phyloP scores from a whole-genome alignment of 352 stramenopile genomes.

The Globisporangium barbulae region DNA sequence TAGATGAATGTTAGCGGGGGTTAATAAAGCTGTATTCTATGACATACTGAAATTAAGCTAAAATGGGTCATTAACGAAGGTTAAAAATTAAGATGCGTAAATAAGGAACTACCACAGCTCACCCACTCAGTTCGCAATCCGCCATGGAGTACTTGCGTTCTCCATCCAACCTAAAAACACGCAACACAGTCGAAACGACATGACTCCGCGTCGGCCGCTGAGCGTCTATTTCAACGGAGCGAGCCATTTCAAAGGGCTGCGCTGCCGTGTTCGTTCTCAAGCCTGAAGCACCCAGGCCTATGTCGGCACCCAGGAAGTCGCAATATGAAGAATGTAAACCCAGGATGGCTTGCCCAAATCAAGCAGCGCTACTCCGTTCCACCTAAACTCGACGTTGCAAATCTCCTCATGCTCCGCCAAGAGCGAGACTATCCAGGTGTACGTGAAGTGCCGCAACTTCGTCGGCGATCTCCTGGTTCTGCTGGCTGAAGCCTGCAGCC shows the following conservation, averaged over 20 bases:
- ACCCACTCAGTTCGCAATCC: constrained; percentile 5
- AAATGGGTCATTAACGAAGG: background rate
- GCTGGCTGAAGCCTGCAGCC: background rate
- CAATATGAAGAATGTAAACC: background rate
- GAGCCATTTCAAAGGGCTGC: background rate
- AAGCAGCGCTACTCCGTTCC: background rate
- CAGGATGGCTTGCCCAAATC: background rate
- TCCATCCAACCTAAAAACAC: background rate
- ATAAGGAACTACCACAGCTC: background rate
- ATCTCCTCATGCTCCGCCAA: background rate
- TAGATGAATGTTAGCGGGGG: background rate
- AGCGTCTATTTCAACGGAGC: background rate
- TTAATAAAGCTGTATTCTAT: background rate
- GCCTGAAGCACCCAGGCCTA: background rate
- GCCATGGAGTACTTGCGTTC: background rate
- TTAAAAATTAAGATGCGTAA: background rate
- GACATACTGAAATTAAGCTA: background rate
- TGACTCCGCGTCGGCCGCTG: background rate
- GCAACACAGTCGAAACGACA: background rate
- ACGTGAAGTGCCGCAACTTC: background rate
- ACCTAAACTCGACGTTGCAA: background rate
- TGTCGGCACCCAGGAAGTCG: background rate
- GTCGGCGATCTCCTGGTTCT: background rate
- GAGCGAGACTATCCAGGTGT: background rate
- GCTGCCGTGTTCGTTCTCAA: background rate